A percentile compares a stretch with the other conserved stretches of the same genome.
Evolutionary conservation across 2,329 filamentous ascomycete genomes (phyloP).

Genomic region (Aspergillus vadensis): DNA sequence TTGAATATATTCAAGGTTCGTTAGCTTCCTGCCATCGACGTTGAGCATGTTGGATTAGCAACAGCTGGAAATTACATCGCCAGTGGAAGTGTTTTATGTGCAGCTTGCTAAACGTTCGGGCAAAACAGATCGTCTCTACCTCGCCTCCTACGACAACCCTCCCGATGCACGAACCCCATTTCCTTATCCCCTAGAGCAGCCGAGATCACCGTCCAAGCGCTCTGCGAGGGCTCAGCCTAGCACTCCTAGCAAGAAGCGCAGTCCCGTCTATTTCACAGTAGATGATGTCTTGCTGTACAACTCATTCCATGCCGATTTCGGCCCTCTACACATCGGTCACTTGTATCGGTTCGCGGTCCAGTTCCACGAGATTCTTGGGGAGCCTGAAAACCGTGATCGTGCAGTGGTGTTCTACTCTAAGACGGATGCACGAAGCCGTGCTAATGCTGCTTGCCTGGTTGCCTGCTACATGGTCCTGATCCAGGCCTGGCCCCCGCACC

Average conservation of each 20-base stretch:
- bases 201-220: constrained; percentile 73
- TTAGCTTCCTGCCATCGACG: constrained; percentile 22
- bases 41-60: neutral
- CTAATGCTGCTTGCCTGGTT: constrained; percentile 88
- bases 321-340: constrained; percentile 94
- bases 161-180: constrained; percentile 83
- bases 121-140: constrained; percentile 80
- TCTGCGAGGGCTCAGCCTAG: constrained; percentile 66
- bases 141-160: constrained; percentile 83
- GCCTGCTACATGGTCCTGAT: constrained; percentile 99
- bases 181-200: constrained; percentile 67
- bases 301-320: constrained; percentile 97
- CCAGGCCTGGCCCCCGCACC: constrained; percentile 94
- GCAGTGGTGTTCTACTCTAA: constrained; percentile 96
- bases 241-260: constrained; percentile 55
- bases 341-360: constrained; percentile 94
- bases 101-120: constrained; percentile 7
- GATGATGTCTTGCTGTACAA: constrained; percentile 94
- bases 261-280: constrained; percentile 92
- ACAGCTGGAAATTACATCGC: neutral
- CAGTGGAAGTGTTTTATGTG: neutral
- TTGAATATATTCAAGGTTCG: constrained; percentile 94
- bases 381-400: constrained; percentile 83
- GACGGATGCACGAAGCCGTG: constrained; percentile 84
- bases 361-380: constrained; percentile 91